A percentile compares a stretch with the other conserved stretches of the same genome.
These are phyloP conservation scores for Zostera marina DNA, from an alignment of 116 monocot genomes.

Conservation along the genomic window DNA sequence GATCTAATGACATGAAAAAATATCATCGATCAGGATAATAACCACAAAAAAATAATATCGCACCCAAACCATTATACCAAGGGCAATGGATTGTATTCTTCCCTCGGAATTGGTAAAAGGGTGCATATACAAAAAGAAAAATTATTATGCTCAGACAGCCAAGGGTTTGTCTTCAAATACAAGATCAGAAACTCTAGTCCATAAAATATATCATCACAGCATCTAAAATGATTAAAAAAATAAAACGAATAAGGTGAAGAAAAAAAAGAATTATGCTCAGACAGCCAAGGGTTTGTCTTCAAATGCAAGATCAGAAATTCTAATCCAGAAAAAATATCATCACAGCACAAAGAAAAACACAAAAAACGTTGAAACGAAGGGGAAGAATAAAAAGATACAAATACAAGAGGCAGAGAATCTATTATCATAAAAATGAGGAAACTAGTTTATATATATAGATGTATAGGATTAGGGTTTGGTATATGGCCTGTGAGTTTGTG, in stretches of 20 bases:
- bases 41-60: slow-evolving; percentile 1
- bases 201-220: background rate
- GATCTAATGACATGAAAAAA: slow-evolving; percentile 3
- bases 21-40: slow-evolving; percentile 3
- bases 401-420: too few relatives aligned
- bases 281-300: slow-evolving; percentile 13
- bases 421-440: too few relatives aligned
- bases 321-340: slow-evolving; percentile 4
- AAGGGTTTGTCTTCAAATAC: slow-evolving; percentile 12
- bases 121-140: background rate
- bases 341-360: slow-evolving; percentile 4
- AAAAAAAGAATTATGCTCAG: slow-evolving; percentile 1
- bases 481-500: too few relatives aligned
- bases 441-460: too few relatives aligned
- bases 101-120: slow-evolving; percentile 5
- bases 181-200: background rate
- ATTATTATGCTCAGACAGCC: slow-evolving; percentile 8
- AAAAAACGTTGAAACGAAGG: background rate
- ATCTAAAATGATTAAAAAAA: slow-evolving; percentile 3
- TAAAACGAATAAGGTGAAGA: background rate
- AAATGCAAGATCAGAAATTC: slow-evolving; percentile 9
- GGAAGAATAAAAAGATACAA: background rate
- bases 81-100: slow-evolving; percentile 2
- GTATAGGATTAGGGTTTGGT: too few relatives aligned
- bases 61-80: slow-evolving; percentile 7